phyloP scores from a whole-genome alignment of 805 yeast species.

The Pichia insulana region DNA sequence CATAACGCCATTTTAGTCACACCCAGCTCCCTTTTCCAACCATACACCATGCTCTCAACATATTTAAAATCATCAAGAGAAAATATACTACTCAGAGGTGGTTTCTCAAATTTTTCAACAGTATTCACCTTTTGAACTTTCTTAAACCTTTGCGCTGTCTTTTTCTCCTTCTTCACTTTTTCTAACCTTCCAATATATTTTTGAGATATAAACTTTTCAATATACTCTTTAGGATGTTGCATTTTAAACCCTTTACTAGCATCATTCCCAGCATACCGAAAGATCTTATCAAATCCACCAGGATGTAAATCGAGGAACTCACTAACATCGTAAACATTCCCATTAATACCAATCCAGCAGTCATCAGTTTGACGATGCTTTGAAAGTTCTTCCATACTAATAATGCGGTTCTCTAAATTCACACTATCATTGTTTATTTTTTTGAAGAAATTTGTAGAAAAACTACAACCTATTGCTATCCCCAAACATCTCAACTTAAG shows the following conservation, averaged over 20 bases:
- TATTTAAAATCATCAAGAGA: slow-evolving; percentile 79
- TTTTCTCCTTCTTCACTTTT: slow-evolving; percentile 11
- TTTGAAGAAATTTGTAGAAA: too few relatives aligned
- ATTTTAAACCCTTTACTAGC: slow-evolving; percentile 30
- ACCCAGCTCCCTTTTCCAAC: slow-evolving; percentile 25
- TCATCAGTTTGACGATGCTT: slow-evolving; percentile 51
- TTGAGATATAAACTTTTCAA: slow-evolving; percentile 14
- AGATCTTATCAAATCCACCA: slow-evolving; percentile 75
- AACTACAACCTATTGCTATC: too few relatives aligned
- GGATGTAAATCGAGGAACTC: slow-evolving; percentile 83
- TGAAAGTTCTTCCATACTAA: slow-evolving; percentile 12
- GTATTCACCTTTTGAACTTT: too few relatives aligned
- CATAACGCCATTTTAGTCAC: slow-evolving; percentile 83
- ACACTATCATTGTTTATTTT: too few relatives aligned
- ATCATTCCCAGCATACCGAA: slow-evolving; percentile 67
- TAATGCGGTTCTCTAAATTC: too few relatives aligned
- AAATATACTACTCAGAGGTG: slow-evolving; percentile 57
- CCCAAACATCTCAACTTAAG: too few relatives aligned
- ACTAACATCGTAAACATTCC: slow-evolving; percentile 81
- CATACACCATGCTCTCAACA: slow-evolving; percentile 59
- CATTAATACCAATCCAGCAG: slow-evolving; percentile 78
- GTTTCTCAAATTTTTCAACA: slow-evolving; percentile 35
- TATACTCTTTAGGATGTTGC: slow-evolving; percentile 22
- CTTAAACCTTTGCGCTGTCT: slow-evolving; percentile 29
- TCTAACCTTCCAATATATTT: not conserved